Base-by-base conservation (phyloP, 2,329 filamentous ascomycete genomes). In the Diplodia seriata region DNA sequence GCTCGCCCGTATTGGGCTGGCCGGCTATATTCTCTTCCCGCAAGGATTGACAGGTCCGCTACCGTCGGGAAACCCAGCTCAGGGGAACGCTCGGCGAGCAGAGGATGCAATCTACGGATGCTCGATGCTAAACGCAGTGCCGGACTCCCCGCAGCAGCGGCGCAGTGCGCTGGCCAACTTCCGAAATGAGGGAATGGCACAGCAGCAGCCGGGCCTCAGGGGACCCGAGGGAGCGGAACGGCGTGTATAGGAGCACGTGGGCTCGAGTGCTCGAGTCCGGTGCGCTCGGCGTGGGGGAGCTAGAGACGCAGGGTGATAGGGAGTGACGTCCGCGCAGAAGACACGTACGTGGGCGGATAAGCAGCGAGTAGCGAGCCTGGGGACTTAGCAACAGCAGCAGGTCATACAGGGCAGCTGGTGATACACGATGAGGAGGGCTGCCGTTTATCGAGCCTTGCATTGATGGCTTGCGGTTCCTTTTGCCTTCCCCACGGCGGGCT, bases 221-320 rank as follows among this genome's bases (percentile, higher is more conserved):
- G 40, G 43, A 64, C 62, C 62, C 62, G 50, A 65, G 50, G 36
- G 50, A 43, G 18, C 31, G 62, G 62, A 38, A 54, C 62, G 47
- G 62, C 62, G 49, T 65, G 62, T 43, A 31, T 12, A 26, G 62
- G 33, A 43, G 62, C 62, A 65, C 62, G 62, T 65, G 62, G 62
- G 49, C 62, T 18, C n/a, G 20, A 20, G 43, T 31, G 49, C 62
- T 18, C n/a, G 20, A 20, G 47, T 43, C 43, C 23, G 43, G 38
- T 40, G 62, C 36, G 18, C 33, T 31, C 20, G 50, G 51, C 51
- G 62, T 65, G 62, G 62, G 62, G 62, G 51, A 65, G 31, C 49
- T 40, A 61, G 23, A 20, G 62, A 43, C 43, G 51, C 62, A 47
- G 62, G 50, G 62, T 63, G 59, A 62, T 50, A 62, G 57, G 33